Evolutionary conservation across 2,329 filamentous ascomycete species (phyloP), one percentile per base, ranked within the genome.

Genomic region (Fusarium mexicanum): DNA sequence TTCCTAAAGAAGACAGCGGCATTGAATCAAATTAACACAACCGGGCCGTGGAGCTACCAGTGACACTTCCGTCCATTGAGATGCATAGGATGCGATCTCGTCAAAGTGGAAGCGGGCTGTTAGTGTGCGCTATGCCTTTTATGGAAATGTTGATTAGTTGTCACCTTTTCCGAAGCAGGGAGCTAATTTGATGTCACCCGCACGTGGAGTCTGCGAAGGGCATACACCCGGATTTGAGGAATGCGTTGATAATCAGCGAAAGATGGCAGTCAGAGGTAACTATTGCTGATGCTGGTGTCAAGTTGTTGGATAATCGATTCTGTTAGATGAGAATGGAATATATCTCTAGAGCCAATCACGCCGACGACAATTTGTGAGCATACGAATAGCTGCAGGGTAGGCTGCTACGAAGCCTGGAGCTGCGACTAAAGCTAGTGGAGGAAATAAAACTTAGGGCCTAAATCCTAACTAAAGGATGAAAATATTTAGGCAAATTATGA

Each of bases 271-370:
- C 6, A 5, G 13, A 22, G 13, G 9, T 11, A 53, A 12, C 1
- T n/a, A 11, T 35, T 3, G 1, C 18, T 22, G 9, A 29, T 22
- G 6, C 22, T 7, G 22, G 29, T 7, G 13, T n/a, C 29, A n/a
- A 17, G 3, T 4, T 18, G 3, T n/a, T 9, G 5, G 5, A n/a
- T 12, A 17, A 31, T 3, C 4, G 9, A n/a, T 12, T 5, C 6
- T 12, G 10, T n/a, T 17, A 22, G 2, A 13, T n/a, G 14, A 6
- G 8, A 4, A 17, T 2, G 7, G 14, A 17, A 0, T 17, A 5
- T 11, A 4, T 31, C 29, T 17, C 6, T 10, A 17, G 20, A 17
- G 33, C 3, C 0, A 17, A 35, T 35, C 16, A 17, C 5, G 22
- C 16, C 16, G 22, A 33, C 16, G 13, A 35, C 22, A 33, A 24